Evolutionary conservation across 257 asterid species (phyloP).

Genomic region (Eucommia ulmoides): DNA sequence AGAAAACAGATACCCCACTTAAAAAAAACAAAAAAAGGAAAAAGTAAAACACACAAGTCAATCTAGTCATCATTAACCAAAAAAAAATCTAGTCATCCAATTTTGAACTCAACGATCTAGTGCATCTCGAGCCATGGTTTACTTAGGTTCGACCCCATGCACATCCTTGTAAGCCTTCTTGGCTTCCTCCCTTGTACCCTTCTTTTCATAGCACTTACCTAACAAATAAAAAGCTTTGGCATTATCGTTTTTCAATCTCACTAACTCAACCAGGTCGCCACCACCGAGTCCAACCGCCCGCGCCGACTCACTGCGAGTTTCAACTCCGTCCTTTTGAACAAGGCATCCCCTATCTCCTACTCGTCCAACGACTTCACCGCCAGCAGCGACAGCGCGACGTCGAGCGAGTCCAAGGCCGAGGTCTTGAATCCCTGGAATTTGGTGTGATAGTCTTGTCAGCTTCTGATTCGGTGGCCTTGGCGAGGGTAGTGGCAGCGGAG

Average conservation of each 20-base stretch:
- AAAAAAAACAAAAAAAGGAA: no score
- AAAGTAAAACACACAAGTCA: no score
- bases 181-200: background rate
- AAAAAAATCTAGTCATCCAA: no score
- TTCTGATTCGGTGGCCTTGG: slow-evolving; percentile 34
- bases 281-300: background rate
- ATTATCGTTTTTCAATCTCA: background rate
- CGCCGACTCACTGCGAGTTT: background rate
- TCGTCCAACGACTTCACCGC: slow-evolving; percentile 32
- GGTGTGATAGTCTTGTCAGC: slow-evolving; percentile 52
- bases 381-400: slow-evolving; percentile 47
- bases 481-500: slow-evolving; percentile 14
- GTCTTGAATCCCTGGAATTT: slow-evolving; percentile 48
- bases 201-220: background rate
- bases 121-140: background rate
- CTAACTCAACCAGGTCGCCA: background rate
- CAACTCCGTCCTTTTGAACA: background rate
- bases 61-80: no score
- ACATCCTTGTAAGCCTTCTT: background rate
- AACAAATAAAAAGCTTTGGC: background rate
- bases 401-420: slow-evolving; percentile 57
- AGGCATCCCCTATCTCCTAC: slow-evolving; percentile 48
- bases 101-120: no score
- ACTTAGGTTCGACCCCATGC: background rate
- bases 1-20: no score